phyloP scores from a whole-genome alignment of 352 stramenopile species.

The Globisporangium cystogenes region DNA sequence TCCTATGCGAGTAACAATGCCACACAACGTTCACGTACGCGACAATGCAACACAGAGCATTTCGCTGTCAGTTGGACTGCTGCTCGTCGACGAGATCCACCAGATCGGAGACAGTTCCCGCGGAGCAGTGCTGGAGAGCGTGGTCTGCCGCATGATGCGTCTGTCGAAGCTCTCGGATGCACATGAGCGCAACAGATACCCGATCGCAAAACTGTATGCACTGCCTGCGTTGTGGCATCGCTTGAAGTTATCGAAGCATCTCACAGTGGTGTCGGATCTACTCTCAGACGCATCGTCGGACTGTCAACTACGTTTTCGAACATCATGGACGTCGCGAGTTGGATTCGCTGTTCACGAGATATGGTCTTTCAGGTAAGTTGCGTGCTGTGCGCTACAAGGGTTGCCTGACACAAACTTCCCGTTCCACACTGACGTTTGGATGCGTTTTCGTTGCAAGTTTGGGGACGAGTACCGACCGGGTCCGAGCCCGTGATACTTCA shows the following conservation, averaged over 20 bases:
- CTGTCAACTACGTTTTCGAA: conserved; percentile 37
- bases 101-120: conserved; percentile 28
- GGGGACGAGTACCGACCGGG: conserved; percentile 34
- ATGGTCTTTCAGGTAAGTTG: conserved; percentile 20
- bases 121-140: conserved; percentile 23
- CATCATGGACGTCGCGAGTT: conserved; percentile 18
- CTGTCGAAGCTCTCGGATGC: conserved; percentile 12
- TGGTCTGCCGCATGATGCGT: conserved; percentile 36
- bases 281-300: conserved; percentile 26
- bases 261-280: neutral
- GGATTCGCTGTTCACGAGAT: conserved; percentile 21
- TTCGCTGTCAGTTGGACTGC: conserved; percentile 6
- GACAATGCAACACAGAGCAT: conserved; percentile 5
- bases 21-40: neutral
- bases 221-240: neutral
- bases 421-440: neutral
- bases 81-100: conserved; percentile 41
- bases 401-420: neutral
- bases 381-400: too few relatives aligned
- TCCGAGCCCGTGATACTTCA: conserved; percentile 6
- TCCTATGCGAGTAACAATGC: neutral
- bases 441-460: conserved; percentile 22
- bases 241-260: neutral
- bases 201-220: conserved; percentile 21
- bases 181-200: conserved; percentile 1